These are phyloP conservation scores for Buddleja alternifolia DNA, from an alignment of 257 asterid genomes.

Conservation along the genomic window DNA sequence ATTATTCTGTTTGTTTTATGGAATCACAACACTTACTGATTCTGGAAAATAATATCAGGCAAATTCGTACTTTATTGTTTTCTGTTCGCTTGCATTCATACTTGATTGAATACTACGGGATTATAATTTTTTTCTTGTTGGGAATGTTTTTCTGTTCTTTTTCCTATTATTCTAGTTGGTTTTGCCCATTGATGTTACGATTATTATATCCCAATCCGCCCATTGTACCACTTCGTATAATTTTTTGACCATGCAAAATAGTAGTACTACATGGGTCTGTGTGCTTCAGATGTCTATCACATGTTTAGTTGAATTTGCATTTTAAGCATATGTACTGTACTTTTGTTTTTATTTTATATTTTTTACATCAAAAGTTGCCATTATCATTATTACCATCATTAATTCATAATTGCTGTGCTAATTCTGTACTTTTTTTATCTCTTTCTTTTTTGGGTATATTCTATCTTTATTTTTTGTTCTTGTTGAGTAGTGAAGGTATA, in stretches of 20 bases:
- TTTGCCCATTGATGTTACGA: not conserved
- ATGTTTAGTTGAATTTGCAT: not conserved
- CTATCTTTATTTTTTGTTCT: not conserved
- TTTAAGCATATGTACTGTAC: not conserved
- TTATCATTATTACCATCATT: not conserved
- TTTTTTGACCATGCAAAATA: not conserved
- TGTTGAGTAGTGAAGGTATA: slow-evolving; percentile 18
- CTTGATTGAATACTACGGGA: not conserved
- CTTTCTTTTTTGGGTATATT: not conserved
- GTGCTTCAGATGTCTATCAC: slow-evolving; percentile 13
- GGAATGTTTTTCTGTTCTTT: not conserved
- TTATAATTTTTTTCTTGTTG: not conserved
- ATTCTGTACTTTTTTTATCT: not conserved
- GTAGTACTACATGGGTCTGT: not conserved
- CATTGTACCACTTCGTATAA: not conserved
- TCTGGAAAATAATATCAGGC: slow-evolving; percentile 3
- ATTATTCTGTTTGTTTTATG: not conserved
- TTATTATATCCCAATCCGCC: not conserved
- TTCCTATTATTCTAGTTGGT: slow-evolving; percentile 12
- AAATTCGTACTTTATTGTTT: slow-evolving; percentile 6
- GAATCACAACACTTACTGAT: not conserved
- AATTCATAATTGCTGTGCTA: not conserved
- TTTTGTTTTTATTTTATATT: not conserved
- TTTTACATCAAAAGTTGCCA: not conserved
- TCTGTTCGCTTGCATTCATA: slow-evolving; percentile 5